A percentile compares a stretch with the other conserved stretches of the same genome.
phyloP scores from a whole-genome alignment of 148 eudicot genomes.

The Fagopyrum tataricum region DNA sequence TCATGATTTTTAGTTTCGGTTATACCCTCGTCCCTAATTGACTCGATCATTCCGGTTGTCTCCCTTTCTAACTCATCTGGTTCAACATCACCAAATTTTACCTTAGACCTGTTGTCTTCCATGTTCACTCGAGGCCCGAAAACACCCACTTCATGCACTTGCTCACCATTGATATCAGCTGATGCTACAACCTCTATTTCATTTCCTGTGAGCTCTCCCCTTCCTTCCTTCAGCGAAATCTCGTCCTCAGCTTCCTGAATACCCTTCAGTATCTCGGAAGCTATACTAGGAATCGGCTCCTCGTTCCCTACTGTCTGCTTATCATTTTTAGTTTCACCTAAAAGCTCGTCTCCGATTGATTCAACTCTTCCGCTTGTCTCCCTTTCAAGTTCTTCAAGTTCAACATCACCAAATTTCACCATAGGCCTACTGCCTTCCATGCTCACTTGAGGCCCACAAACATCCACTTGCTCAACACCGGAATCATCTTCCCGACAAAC shows the following conservation, averaged over 20 bases:
- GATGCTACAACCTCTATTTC: constrained; percentile 17
- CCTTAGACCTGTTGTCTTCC: constrained; percentile 6
- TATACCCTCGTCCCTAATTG: constrained; percentile 27
- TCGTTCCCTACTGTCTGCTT: not conserved
- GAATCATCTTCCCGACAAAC: constrained; percentile 20
- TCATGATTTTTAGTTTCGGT: not conserved
- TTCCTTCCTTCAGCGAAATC: constrained; percentile 14
- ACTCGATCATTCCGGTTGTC: constrained; percentile 24
- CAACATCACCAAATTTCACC: constrained; percentile 10
- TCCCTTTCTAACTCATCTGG: constrained; percentile 17
- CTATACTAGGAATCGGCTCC: constrained; percentile 2
- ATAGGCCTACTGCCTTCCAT: constrained; percentile 7
- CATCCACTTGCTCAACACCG: constrained; percentile 18
- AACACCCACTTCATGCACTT: constrained; percentile 16
- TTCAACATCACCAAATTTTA: constrained; percentile 10
- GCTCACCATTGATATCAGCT: constrained; percentile 18
- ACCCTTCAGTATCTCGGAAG: constrained; percentile 16
- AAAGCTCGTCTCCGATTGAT: constrained; percentile 16
- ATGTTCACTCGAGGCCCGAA: constrained; percentile 9
- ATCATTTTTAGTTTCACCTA: constrained; percentile 1
- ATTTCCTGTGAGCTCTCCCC: constrained; percentile 6
- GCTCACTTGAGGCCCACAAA: constrained; percentile 12
- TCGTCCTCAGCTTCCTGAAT: constrained; percentile 19
- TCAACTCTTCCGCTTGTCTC: constrained; percentile 2
- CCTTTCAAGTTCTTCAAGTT: constrained; percentile 14